phyloP scores from a whole-genome alignment of 2,329 filamentous ascomycete genomes.

The Sclerotinia minor region DNA sequence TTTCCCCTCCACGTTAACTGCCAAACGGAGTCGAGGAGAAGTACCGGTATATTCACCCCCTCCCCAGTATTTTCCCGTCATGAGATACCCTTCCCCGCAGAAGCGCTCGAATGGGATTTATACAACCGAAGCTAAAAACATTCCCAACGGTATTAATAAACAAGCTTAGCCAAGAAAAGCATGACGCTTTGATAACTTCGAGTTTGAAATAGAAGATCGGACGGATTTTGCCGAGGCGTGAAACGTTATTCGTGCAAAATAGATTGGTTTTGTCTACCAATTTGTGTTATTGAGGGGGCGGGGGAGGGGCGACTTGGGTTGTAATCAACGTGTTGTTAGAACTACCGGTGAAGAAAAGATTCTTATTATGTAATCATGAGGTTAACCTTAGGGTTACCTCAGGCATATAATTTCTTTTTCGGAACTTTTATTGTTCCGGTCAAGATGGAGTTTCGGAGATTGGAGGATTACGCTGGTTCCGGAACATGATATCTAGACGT shows the following conservation, averaged over 20 bases:
- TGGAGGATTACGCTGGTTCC: too few relatives aligned
- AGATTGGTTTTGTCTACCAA: neutral
- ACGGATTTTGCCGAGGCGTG: neutral
- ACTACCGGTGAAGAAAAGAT: too few relatives aligned
- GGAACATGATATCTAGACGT: too few relatives aligned
- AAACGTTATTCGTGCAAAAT: conserved; percentile 6
- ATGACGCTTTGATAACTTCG: neutral
- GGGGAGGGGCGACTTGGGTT: neutral
- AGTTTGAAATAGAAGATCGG: neutral
- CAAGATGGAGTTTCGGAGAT: too few relatives aligned
- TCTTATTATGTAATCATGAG: neutral
- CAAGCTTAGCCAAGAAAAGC: neutral
- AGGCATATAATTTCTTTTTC: neutral
- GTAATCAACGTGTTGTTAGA: neutral
- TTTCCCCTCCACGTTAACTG: neutral
- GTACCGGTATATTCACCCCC: too few relatives aligned
- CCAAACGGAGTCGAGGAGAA: too few relatives aligned
- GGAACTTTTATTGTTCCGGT: neutral
- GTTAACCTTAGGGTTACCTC: too few relatives aligned
- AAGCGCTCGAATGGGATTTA: neutral
- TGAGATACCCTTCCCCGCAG: neutral
- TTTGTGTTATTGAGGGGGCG: neutral
- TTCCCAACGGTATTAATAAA: neutral
- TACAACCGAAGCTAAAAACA: neutral
- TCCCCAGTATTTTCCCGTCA: neutral